Conservation (phyloP, 257 asterid genomes). For the Mitragyna speciosa region DNA sequence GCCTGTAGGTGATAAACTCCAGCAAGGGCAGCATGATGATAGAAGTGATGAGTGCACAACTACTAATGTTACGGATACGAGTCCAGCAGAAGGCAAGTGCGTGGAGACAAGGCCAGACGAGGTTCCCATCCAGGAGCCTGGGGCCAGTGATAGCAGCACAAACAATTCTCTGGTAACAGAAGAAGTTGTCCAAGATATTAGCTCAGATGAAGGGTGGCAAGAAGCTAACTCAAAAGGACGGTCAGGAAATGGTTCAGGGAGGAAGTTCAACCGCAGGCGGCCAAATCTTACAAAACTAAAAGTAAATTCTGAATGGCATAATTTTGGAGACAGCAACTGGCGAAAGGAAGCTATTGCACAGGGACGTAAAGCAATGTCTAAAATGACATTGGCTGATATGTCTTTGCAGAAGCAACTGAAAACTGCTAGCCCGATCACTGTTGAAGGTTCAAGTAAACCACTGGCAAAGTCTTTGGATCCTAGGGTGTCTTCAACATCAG, state of each 20-base stretch:
- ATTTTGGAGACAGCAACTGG: slow-evolving; percentile 44
- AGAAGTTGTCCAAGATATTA: slow-evolving; percentile 44
- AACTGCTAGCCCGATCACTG: slow-evolving; percentile 28
- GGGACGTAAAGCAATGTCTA: slow-evolving; percentile 52
- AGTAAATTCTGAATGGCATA: slow-evolving; percentile 46
- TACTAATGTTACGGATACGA: slow-evolving; percentile 32
- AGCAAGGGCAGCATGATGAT: slow-evolving; percentile 46
- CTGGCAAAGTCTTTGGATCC: slow-evolving; percentile 42
- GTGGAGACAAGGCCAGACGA: slow-evolving; percentile 40
- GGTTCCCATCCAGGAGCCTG: slow-evolving; percentile 34
- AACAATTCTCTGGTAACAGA: slow-evolving; percentile 31
- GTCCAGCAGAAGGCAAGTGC: slow-evolving; percentile 33
- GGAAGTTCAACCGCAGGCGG: slow-evolving; percentile 60
- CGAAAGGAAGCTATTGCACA: slow-evolving; percentile 56
- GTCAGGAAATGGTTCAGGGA: slow-evolving; percentile 51
- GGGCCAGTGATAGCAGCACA: slow-evolving; percentile 23
- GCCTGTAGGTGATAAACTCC: slow-evolving; percentile 54
- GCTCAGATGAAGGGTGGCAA: slow-evolving; percentile 93
- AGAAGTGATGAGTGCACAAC: slow-evolving; percentile 38
- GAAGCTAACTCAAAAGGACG: slow-evolving; percentile 87
- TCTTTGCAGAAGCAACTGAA: slow-evolving; percentile 46
- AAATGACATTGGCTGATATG: slow-evolving; percentile 43
- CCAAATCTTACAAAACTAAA: slow-evolving; percentile 74
- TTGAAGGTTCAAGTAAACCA: slow-evolving; percentile 51
- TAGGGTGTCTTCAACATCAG: slow-evolving; percentile 44